Base-by-base conservation (phyloP, 306 rosid genomes). In the Pterocarpus santalinus region DNA sequence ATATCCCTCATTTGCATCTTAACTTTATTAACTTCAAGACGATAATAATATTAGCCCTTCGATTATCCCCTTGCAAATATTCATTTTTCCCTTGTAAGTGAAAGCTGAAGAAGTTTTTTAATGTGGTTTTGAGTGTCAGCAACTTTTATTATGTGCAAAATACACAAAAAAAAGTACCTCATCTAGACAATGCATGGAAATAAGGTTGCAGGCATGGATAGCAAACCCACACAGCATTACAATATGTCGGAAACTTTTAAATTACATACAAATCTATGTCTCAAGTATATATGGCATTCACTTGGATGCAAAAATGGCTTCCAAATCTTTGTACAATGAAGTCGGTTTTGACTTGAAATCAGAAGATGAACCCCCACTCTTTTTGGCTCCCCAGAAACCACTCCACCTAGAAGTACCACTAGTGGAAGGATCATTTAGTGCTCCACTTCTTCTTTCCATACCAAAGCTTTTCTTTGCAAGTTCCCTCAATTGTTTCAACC, bases 231-330 rank as follows among this genome's bases (percentile, higher is more conserved):
- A 65, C 28, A 8, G 56, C 17, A 11, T 28, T 30, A 71, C 76
- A 71, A 32, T 33, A 51, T 33, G 63, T 55, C 33, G 64, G 47
- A 14, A 58, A 46, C 61, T 70, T 62, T 51, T 30, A 60, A 60
- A 75, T 30, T 67, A 39, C 22, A 55, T 49, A 62, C 56, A 80
- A 38, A 36, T 38, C 33, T 36, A 15, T 17, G 46, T 15, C 11
- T 38, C 39, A 58, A 58, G 15, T 22, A 22, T 22, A 22, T 22
- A 22, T 36, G 47, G 28, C 47, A 47, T 73, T 92, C 89, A 92
- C 83, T 88, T 89, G 78, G 99, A 89, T 65, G 97, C 88, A 91
- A 95, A 95, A 86, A 95, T 95, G 72, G 94, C 94, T 87, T 95
- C 99, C 83, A 95, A 83, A 83, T 95, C 97, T 82, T 89, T 76